A percentile compares a stretch with the other conserved stretches of the same genome.
Conservation (phyloP, 176 grass and related monocot species). For the Triticum urartu region DNA sequence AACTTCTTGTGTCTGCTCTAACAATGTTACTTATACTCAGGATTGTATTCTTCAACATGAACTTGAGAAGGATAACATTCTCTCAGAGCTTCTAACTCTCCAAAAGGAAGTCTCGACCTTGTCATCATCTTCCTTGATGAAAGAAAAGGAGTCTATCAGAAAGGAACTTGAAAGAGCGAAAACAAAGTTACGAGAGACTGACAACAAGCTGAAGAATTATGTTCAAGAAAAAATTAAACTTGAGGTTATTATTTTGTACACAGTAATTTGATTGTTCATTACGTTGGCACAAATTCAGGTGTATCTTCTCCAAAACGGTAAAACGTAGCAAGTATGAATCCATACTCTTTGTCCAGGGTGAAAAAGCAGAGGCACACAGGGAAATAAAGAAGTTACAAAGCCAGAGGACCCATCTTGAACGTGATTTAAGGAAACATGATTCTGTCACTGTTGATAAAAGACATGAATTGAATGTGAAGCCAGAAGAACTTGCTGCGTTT, state of each 20-base stretch:
- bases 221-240: slow-evolving; percentile 92
- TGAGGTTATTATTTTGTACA: slow-evolving; percentile 52
- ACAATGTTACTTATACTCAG: slow-evolving; percentile 41
- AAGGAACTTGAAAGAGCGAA: slow-evolving; percentile 84
- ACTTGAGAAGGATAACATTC: slow-evolving; percentile 69
- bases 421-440: slow-evolving; percentile 66
- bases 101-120: slow-evolving; percentile 63
- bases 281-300: background rate
- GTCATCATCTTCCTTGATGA: slow-evolving; percentile 75
- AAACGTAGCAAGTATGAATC: background rate
- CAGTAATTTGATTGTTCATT: background rate
- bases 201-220: slow-evolving; percentile 78
- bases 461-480: slow-evolving; percentile 52
- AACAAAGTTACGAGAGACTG: slow-evolving; percentile 72
- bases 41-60: slow-evolving; percentile 67
- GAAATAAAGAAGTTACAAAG: slow-evolving; percentile 82
- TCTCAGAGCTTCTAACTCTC: slow-evolving; percentile 52
- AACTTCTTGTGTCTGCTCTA: slow-evolving; percentile 7
- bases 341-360: slow-evolving; percentile 54
- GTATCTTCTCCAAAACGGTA: background rate
- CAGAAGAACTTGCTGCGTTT: slow-evolving; percentile 40
- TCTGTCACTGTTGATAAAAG: slow-evolving; percentile 54
- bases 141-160: slow-evolving; percentile 83
- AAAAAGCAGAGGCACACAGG: slow-evolving; percentile 64
- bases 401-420: slow-evolving; percentile 75